Percentiles rank a stretch among this genome's conserved stretches.
Conservation (phyloP, 495 filamentous ascomycete genomes). For the Aspergillus biplanus region DNA sequence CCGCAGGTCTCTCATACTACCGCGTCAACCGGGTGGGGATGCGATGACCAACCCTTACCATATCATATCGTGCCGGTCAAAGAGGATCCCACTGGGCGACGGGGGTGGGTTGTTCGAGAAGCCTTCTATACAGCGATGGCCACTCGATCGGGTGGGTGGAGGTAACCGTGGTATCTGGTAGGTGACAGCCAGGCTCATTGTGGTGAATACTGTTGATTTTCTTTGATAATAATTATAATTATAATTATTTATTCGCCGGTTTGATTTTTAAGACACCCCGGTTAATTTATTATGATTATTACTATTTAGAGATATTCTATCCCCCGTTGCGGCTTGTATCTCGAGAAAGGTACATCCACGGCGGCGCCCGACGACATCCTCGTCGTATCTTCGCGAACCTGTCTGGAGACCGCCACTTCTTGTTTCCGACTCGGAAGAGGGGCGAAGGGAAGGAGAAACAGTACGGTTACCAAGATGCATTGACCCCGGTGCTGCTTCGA, state of each 20-base stretch:
- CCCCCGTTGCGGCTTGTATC: no score
- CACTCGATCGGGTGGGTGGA: constrained; percentile 2
- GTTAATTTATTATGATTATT: not conserved
- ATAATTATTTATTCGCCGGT: not conserved
- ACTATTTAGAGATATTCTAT: not conserved
- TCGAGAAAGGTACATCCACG: not conserved
- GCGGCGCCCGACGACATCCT: not conserved
- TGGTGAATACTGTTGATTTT: not conserved
- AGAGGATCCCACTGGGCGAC: not conserved
- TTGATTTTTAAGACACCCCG: not conserved
- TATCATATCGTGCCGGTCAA: no score
- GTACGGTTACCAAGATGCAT: not conserved
- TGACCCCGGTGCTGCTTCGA: not conserved
- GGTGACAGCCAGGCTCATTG: not conserved
- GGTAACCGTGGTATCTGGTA: constrained; percentile 1
- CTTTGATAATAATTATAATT: not conserved
- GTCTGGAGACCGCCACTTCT: not conserved
- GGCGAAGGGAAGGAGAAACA: not conserved
- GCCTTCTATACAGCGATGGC: constrained; percentile 7
- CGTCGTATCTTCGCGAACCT: not conserved
- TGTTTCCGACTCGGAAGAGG: no score
- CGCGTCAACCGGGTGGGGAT: not conserved
- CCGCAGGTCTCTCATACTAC: not conserved
- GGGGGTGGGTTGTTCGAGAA: constrained; percentile 16
- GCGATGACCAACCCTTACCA: not conserved